Evolutionary conservation across 2,329 filamentous ascomycete species (phyloP).

Genomic region (Zymoseptoria ardabiliae): DNA sequence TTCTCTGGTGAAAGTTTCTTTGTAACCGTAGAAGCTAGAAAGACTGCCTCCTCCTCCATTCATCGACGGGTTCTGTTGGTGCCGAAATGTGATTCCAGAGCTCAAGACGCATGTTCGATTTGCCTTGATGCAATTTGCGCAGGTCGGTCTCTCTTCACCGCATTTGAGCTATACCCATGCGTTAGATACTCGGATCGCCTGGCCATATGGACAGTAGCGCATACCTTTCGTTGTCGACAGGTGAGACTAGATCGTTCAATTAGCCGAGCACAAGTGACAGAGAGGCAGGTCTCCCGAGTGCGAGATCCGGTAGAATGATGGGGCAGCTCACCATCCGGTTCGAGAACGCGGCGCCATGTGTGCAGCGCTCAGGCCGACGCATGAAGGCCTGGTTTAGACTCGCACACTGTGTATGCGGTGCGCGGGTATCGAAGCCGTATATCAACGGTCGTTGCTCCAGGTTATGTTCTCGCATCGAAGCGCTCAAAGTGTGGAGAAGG

Average conservation of each 20-base stretch:
- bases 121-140: constrained; percentile 55
- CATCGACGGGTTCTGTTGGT: constrained; percentile 64
- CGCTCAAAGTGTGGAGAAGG: background rate
- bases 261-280: background rate
- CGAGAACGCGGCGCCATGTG: constrained; percentile 26
- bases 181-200: background rate
- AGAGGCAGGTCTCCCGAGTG: constrained; percentile 6
- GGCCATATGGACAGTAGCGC: background rate
- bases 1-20: constrained; percentile 55
- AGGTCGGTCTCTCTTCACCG: constrained; percentile 54
- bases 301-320: background rate
- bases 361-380: background rate
- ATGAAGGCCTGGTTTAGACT: too few relatives aligned
- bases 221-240: constrained; percentile 29
- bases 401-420: background rate
- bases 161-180: constrained; percentile 50
- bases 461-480: background rate
- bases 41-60: constrained; percentile 47
- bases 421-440: background rate
- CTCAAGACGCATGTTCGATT: constrained; percentile 54
- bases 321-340: constrained; percentile 28
- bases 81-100: constrained; percentile 58
- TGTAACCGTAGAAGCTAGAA: constrained; percentile 58
- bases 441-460: background rate
- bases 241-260: constrained; percentile 19